These are phyloP conservation scores for Corymbia maculata DNA, from an alignment of 345 rosid genomes.

Conservation along the genomic window DNA sequence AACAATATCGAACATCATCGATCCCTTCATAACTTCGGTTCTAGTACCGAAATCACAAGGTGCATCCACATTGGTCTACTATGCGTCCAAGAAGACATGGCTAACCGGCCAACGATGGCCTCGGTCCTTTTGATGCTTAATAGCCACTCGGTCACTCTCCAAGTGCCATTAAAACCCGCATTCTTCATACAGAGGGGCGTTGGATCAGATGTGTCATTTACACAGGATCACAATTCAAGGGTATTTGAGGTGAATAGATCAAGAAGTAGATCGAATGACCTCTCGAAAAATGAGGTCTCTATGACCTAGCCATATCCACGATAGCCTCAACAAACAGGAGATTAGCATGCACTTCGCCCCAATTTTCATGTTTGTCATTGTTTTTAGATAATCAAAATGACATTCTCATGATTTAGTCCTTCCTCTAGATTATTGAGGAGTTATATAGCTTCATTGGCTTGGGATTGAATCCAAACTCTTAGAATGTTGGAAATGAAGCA, in stretches of 20 bases:
- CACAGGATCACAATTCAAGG: background rate
- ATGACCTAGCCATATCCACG: background rate
- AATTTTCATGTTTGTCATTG: background rate
- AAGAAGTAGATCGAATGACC: background rate
- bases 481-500: background rate
- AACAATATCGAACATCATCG: constrained; percentile 15
- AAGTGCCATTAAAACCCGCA: constrained; percentile 31
- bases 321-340: background rate
- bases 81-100: constrained; percentile 43
- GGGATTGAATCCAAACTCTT: background rate
- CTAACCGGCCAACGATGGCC: constrained; percentile 40
- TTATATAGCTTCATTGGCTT: background rate
- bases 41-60: constrained; percentile 24
- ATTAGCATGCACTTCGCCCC: background rate
- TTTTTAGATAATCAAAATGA: background rate
- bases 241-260: background rate
- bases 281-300: background rate
- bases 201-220: background rate
- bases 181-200: constrained; percentile 7
- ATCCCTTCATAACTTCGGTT: constrained; percentile 18
- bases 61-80: constrained; percentile 49
- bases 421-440: background rate
- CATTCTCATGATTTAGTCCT: background rate
- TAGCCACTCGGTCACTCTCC: constrained; percentile 30
- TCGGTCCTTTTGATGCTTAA: constrained; percentile 35